A percentile compares a stretch with the other conserved stretches of the same genome.
These are phyloP conservation scores for Pseudogymnoascus sp. DNA, from an alignment of 2,329 filamentous ascomycete species.

Conservation along the genomic window DNA sequence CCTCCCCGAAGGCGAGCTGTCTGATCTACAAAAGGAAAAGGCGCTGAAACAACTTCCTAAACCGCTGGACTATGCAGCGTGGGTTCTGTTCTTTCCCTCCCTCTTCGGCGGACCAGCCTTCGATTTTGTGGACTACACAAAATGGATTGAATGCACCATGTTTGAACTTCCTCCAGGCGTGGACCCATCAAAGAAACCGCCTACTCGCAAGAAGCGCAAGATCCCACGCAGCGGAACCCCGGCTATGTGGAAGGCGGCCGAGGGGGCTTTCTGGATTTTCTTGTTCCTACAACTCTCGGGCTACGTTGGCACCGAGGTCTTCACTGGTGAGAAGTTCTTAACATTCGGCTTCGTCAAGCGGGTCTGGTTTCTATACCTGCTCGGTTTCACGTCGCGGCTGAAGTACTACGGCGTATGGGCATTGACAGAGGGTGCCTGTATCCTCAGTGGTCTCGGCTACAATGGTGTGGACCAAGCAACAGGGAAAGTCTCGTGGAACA, in stretches of 20 bases:
- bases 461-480: constrained; percentile 83
- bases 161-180: constrained; percentile 76
- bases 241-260: constrained; percentile 66
- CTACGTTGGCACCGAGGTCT: constrained; percentile 56
- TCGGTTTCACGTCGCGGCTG: constrained; percentile 70
- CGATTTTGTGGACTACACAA: constrained; percentile 85
- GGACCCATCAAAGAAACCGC: constrained; percentile 79
- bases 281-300: constrained; percentile 66
- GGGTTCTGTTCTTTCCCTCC: constrained; percentile 91
- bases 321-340: constrained; percentile 61
- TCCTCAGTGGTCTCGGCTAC: constrained; percentile 86
- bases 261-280: constrained; percentile 72
- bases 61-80: constrained; percentile 76
- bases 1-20: constrained; percentile 70
- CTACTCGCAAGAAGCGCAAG: constrained; percentile 80
- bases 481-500: constrained; percentile 81
- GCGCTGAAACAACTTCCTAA: constrained; percentile 67
- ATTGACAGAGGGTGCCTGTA: constrained; percentile 87
- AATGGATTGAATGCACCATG: constrained; percentile 90
- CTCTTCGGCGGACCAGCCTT: constrained; percentile 87
- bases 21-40: constrained; percentile 76
- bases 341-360: constrained; percentile 62
- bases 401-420: constrained; percentile 98
- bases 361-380: constrained; percentile 74
- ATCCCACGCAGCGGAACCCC: constrained; percentile 87